Evolutionary conservation across 257 asterid genomes (phyloP), one percentile per base, ranked within the genome.

Genomic region (Nicotiana tabacum): DNA sequence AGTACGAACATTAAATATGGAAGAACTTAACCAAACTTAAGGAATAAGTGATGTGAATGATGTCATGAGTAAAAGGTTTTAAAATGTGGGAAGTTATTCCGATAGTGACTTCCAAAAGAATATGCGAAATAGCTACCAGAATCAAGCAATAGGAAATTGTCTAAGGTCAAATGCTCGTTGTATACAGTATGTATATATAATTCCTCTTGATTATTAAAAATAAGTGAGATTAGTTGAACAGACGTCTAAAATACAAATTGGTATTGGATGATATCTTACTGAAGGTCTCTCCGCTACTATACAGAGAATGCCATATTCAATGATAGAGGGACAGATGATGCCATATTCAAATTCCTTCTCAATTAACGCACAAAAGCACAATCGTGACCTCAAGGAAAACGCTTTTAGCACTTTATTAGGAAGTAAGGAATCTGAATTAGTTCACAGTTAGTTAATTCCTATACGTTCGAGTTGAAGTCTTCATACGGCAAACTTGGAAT

Each of bases 101-200:
- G 12, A 33, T 27, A 80, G 15, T 27, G 72, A 80, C 39, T 43
- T 61, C 17, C 13, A 46, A 33, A 61, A 66, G 77, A 80, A 80
- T 80, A 80, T 80, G 30, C 83, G 83, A 80, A 62, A 43, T 43
- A 29, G 76, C 21, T 30, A 43, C 10, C 10, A 80, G 83, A 57
- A 80, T 80, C 83, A 74, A 74, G 37, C 17, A 80, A 64, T 24
- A 43, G 48, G 77, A 62, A 60, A 24, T 79, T 61, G 21, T 43
- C 48, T 0, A 62, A 80, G 27, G 83, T 80, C 83, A 80, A 80
- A 43, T 80, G 76, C 60, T 61, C 37, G 62, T 85, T 82, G 9
- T 18, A 43, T n/a, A 66, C 48, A 43, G 46, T 37, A 43, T 43
- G 5, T 32, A 76, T 74, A 77, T 32, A 76, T 74, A 77, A 2